Conservation (phyloP, 371 early-diverging fungal species). For the Parasitella parasitica region DNA sequence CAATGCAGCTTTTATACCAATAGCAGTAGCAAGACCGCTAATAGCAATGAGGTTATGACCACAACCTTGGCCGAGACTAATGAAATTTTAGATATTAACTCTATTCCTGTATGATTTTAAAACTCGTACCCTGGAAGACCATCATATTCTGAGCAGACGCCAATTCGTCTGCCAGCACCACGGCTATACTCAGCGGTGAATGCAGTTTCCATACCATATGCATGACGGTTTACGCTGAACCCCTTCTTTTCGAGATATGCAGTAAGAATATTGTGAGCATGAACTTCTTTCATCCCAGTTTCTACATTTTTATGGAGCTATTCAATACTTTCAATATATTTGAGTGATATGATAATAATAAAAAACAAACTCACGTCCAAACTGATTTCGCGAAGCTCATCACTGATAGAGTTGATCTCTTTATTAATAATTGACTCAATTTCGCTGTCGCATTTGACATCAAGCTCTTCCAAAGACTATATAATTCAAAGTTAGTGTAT, state of each 20-base stretch:
- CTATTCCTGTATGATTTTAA: too few relatives aligned
- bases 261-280: constrained; percentile 57
- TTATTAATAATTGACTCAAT: constrained; percentile 25
- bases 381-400: constrained; percentile 56
- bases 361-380: constrained; percentile 43
- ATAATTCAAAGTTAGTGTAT: background rate
- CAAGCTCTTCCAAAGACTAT: constrained; percentile 20
- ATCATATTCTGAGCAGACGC: constrained; percentile 67
- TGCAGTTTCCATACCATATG: constrained; percentile 60
- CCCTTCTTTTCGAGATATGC: constrained; percentile 56
- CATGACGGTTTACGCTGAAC: constrained; percentile 54
- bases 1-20: constrained; percentile 59
- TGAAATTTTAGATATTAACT: too few relatives aligned
- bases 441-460: constrained; percentile 20
- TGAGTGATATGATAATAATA: background rate
- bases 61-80: constrained; percentile 64
- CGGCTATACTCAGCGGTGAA: constrained; percentile 59
- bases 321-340: background rate
- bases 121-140: constrained; percentile 54
- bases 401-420: constrained; percentile 46
- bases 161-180: constrained; percentile 45
- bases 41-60: constrained; percentile 74
- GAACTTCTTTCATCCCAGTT: constrained; percentile 54
- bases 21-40: constrained; percentile 66
- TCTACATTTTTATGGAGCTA: constrained; percentile 67